Evolutionary conservation across 129 eudicot species (phyloP).

Genomic region (Saposhnikovia divaricata): DNA sequence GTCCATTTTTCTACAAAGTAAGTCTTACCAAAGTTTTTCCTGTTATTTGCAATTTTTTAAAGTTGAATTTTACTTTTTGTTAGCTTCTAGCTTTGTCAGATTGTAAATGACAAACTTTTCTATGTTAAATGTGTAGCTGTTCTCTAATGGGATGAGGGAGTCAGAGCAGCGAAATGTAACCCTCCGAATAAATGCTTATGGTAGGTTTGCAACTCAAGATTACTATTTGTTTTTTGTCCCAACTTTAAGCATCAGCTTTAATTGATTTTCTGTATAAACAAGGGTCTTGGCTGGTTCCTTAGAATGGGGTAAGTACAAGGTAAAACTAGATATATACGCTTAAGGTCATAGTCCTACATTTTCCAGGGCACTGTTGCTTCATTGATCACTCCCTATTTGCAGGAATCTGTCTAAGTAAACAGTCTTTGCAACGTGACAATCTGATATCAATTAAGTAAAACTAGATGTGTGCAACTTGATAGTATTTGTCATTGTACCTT

Average conservation of each 20-base stretch:
- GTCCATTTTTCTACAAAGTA: conserved; percentile 93
- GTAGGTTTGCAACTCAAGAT: conserved; percentile 18
- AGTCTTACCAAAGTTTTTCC: neutral
- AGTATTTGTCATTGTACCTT: neutral
- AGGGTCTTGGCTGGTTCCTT: neutral
- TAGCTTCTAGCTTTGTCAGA: neutral
- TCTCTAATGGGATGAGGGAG: conserved; percentile 88
- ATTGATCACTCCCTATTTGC: neutral
- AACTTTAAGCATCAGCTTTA: neutral
- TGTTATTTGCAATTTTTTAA: neutral
- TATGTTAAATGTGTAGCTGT: conserved; percentile 35
- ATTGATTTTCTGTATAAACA: too few species aligned
- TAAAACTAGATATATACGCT: neutral
- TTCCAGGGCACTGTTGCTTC: neutral
- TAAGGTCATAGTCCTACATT: neutral
- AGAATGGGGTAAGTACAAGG: neutral
- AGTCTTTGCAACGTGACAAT: neutral
- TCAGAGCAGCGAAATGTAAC: conserved; percentile 84
- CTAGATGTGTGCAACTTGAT: neutral
- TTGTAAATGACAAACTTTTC: neutral
- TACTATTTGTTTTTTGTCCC: neutral
- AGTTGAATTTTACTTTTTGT: neutral
- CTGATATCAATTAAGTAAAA: neutral
- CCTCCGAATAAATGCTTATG: conserved; percentile 66
- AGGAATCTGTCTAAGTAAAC: neutral